Conservation (phyloP, 208 protist species). For the Leptomonas pyrrhocoris region DNA sequence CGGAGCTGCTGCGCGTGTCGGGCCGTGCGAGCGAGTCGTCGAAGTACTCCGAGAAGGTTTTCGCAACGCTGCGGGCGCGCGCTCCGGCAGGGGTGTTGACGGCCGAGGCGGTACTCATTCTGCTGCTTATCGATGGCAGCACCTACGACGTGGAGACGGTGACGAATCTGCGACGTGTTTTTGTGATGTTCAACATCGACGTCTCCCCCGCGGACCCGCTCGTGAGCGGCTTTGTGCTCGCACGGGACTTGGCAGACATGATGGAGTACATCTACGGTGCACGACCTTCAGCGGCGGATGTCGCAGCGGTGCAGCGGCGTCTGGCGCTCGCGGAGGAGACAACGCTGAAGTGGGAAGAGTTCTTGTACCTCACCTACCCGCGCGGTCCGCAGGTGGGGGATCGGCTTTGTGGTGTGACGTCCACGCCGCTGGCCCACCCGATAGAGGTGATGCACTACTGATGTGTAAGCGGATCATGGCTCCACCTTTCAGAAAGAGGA, state of each 20-base stretch:
- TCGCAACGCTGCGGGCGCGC: constrained; percentile 47
- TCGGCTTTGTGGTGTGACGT: constrained; percentile 19
- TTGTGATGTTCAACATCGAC: constrained; percentile 72
- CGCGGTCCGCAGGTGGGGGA: constrained; percentile 29
- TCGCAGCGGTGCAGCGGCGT: constrained; percentile 30
- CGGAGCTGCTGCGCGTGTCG: constrained; percentile 46
- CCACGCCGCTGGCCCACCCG: constrained; percentile 18
- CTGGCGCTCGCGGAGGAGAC: constrained; percentile 56
- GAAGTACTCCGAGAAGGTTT: constrained; percentile 23
- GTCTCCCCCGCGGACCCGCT: constrained; percentile 23
- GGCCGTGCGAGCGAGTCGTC: constrained; percentile 18
- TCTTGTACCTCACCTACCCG: constrained; percentile 71
- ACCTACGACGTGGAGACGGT: constrained; percentile 53
- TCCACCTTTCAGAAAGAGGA: too few relatives aligned
- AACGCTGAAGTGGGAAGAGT: constrained; percentile 81
- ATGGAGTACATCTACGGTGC: constrained; percentile 43
- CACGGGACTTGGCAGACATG: constrained; percentile 48
- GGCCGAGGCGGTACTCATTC: constrained; percentile 68
- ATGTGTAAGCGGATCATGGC: neutral
- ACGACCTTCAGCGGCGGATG: constrained; percentile 30
- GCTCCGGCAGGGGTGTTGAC: constrained; percentile 42
- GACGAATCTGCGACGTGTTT: constrained; percentile 43
- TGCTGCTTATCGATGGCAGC: constrained; percentile 56
- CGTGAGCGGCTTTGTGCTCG: constrained; percentile 51
- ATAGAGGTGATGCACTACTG: constrained; percentile 34